Evolutionary conservation across 208 protist species (phyloP).

Genomic region (Crithidia sp.): DNA sequence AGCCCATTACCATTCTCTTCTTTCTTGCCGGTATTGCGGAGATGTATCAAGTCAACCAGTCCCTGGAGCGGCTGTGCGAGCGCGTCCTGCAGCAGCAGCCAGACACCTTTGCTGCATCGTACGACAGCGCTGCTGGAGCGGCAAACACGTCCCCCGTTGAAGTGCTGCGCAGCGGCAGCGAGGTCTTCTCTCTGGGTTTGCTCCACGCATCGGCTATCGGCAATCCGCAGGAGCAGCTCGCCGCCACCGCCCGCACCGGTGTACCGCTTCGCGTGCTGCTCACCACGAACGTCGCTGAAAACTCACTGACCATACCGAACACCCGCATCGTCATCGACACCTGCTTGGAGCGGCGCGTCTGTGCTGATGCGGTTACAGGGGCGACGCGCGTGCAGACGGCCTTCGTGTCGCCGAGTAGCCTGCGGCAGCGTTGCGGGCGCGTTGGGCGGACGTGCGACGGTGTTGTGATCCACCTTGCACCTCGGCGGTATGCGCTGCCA

Average conservation of each 20-base stretch:
- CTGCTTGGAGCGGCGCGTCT: slow-evolving; percentile 56
- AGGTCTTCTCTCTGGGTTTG: slow-evolving; percentile 62
- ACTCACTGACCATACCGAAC: slow-evolving; percentile 81
- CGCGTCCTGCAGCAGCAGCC: slow-evolving; percentile 9
- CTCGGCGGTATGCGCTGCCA: slow-evolving; percentile 34
- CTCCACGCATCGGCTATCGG: slow-evolving; percentile 68
- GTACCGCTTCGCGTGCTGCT: slow-evolving; percentile 62
- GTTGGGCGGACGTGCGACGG: slow-evolving; percentile 75
- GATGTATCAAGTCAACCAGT: slow-evolving; percentile 64
- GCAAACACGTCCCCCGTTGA: slow-evolving; percentile 9
- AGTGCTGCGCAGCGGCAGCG: slow-evolving; percentile 54
- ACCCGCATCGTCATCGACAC: slow-evolving; percentile 71
- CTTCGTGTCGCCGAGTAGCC: slow-evolving; percentile 39
- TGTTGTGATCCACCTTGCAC: slow-evolving; percentile 71
- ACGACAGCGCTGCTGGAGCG: background rate
- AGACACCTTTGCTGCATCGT: background rate
- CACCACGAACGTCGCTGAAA: slow-evolving; percentile 80
- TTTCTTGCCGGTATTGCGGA: slow-evolving; percentile 82
- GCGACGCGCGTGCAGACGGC: slow-evolving; percentile 48
- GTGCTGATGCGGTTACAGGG: slow-evolving; percentile 60
- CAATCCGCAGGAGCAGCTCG: slow-evolving; percentile 61
- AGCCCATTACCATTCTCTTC: slow-evolving; percentile 61
- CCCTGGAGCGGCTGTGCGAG: slow-evolving; percentile 55
- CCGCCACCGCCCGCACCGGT: slow-evolving; percentile 30
- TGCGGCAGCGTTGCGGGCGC: slow-evolving; percentile 68